Percentiles rank a stretch among this genome's conserved stretches.
Conservation (phyloP, 805 yeast species). For the Dipodascus geniculatus region DNA sequence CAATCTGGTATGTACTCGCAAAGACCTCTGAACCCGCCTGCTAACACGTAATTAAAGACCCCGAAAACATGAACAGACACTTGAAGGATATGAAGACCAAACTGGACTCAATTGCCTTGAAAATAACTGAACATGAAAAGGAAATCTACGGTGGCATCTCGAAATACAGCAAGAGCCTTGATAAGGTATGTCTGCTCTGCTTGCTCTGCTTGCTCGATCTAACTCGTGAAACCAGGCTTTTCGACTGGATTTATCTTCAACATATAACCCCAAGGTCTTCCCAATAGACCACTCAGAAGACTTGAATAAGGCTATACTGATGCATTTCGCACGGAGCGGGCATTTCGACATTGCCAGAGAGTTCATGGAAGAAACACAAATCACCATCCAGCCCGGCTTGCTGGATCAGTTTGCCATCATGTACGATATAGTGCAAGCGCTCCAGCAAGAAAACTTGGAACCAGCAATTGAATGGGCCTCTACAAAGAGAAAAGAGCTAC, state of each 20-base stretch:
- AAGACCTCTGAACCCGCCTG: too few species aligned
- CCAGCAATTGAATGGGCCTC: constrained; percentile 42
- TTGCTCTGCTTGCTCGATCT: constrained; percentile 20
- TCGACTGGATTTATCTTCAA: constrained; percentile 16
- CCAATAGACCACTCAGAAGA: constrained; percentile 7
- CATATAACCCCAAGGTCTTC: constrained; percentile 15
- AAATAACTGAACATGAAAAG: constrained; percentile 19
- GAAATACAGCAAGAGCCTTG: constrained; percentile 24
- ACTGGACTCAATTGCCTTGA: constrained; percentile 8
- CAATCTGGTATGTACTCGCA: constrained; percentile 9
- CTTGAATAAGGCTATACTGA: constrained; percentile 33
- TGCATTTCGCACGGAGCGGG: constrained; percentile 39
- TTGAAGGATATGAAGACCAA: constrained; percentile 9
- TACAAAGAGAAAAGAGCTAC: constrained; percentile 19
- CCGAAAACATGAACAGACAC: constrained; percentile 10
- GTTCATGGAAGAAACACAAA: constrained; percentile 21
- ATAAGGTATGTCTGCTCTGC: constrained; percentile 17
- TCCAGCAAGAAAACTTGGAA: constrained; percentile 27
- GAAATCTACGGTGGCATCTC: constrained; percentile 18
- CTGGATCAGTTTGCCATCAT: constrained; percentile 31
- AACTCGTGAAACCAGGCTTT: constrained; percentile 22
- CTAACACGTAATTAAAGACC: constrained; percentile 6
- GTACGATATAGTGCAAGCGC: constrained; percentile 31
- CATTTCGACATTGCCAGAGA: constrained; percentile 28
- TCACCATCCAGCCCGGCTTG: constrained; percentile 23